Evolutionary conservation across 73 alveolate genomes (phyloP).

Genomic region (Tetrahymena elliotti): DNA sequence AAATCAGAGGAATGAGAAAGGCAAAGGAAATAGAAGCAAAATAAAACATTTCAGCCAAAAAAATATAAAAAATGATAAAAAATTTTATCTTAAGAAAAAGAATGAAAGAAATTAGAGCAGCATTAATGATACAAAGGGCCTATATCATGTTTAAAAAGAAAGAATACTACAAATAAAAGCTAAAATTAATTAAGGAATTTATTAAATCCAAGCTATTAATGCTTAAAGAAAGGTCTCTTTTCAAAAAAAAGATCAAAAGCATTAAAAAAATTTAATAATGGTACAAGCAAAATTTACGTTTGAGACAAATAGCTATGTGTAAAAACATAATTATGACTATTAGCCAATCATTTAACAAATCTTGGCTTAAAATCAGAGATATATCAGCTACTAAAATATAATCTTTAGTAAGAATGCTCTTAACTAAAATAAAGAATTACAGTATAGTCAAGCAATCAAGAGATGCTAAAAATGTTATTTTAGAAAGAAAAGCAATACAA

Average conservation of each 20-base stretch:
- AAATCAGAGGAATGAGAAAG: background rate
- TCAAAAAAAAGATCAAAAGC: background rate
- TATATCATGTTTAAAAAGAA: background rate
- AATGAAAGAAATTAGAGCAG: background rate
- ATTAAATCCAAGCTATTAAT: background rate
- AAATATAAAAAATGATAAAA: background rate
- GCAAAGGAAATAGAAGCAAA: background rate
- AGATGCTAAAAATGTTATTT: constrained; percentile 24
- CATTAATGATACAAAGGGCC: background rate
- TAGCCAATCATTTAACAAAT: constrained; percentile 5
- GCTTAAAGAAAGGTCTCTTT: background rate
- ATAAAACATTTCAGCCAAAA: background rate
- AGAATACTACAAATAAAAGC: background rate
- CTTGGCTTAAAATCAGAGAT: constrained; percentile 27
- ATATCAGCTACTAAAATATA: constrained; percentile 22
- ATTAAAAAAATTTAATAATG: background rate
- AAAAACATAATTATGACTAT: background rate
- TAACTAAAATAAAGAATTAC: constrained; percentile 18
- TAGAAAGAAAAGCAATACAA: constrained; percentile 15
- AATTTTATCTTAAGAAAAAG: background rate
- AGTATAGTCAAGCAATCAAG: constrained; percentile 23
- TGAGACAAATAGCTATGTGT: background rate
- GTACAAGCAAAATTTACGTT: background rate
- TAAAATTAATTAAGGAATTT: background rate
- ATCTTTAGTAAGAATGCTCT: constrained; percentile 49